Percentiles rank a stretch among this genome's conserved stretches.
These are phyloP conservation scores for Dactylella cylindrospora DNA, from an alignment of 2,329 filamentous ascomycete genomes.

Conservation along the genomic window DNA sequence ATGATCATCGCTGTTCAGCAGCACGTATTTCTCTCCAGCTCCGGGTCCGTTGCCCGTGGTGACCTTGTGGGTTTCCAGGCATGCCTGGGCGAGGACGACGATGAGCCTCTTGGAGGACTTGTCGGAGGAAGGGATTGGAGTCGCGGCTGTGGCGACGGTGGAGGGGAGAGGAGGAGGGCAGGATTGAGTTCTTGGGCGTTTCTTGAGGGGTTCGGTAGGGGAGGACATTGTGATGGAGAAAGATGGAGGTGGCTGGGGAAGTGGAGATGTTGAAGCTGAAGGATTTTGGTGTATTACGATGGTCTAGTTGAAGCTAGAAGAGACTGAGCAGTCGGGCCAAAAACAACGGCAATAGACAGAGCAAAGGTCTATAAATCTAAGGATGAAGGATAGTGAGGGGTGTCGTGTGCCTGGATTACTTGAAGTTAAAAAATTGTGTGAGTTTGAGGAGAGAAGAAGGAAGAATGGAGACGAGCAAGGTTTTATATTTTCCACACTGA, in stretches of 20 bases:
- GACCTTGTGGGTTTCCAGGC: conserved; percentile 94
- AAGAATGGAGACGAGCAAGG: too few species aligned
- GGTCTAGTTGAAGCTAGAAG: too few species aligned
- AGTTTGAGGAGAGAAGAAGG: too few species aligned
- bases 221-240: conserved; percentile 47
- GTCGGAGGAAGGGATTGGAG: conserved; percentile 78
- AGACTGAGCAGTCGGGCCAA: too few species aligned
- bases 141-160: conserved; percentile 88
- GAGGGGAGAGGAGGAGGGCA: conserved; percentile 90
- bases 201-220: conserved; percentile 47
- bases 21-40: conserved; percentile 91
- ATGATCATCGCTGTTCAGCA: conserved; percentile 98
- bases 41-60: conserved; percentile 66
- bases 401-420: too few species aligned
- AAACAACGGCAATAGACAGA: too few species aligned
- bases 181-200: conserved; percentile 77
- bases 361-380: too few species aligned
- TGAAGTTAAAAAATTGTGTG: too few species aligned
- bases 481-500: too few species aligned
- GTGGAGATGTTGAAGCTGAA: too few species aligned
- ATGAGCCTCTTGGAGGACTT: conserved; percentile 90
- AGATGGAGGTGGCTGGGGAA: background rate
- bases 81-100: conserved; percentile 94
- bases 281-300: too few species aligned
- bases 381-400: too few species aligned